phyloP scores from a whole-genome alignment of 805 yeast genomes.

The Pichia phayaonensis region DNA sequence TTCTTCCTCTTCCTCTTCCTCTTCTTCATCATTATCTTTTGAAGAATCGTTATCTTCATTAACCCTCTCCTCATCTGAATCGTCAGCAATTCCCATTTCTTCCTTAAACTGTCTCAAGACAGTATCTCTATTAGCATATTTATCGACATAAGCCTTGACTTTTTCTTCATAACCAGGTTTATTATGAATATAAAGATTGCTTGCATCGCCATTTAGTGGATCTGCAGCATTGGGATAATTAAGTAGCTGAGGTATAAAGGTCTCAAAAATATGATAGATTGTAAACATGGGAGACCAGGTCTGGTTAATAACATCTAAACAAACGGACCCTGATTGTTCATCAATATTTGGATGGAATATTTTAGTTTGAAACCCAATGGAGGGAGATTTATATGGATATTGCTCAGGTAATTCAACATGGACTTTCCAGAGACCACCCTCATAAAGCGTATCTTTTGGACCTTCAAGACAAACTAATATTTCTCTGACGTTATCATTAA shows the following conservation, averaged over 20 bases:
- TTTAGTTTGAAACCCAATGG: conserved; percentile 86
- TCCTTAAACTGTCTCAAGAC: conserved; percentile 20
- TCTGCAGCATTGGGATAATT: conserved; percentile 92
- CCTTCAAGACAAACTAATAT: conserved; percentile 81
- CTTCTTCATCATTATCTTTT: conserved; percentile 17
- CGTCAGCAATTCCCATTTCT: conserved; percentile 17
- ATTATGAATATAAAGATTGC: conserved; percentile 66
- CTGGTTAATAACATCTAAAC: conserved; percentile 93
- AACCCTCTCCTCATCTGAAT: neutral
- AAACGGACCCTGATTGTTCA: conserved; percentile 82
- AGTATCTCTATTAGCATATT: conserved; percentile 47
- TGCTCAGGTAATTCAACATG: conserved; percentile 93
- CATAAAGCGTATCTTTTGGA: conserved; percentile 81
- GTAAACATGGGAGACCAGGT: conserved; percentile 99
- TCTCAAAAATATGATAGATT: conserved; percentile 80
- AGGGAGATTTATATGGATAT: conserved; percentile 92
- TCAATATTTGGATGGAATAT: conserved; percentile 96
- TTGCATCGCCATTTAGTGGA: conserved; percentile 88
- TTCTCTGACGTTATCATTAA: conserved; percentile 70
- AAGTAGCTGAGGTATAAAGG: conserved; percentile 84
- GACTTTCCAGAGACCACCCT: conserved; percentile 82
- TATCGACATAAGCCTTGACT: conserved; percentile 66
- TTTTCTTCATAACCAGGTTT: conserved; percentile 56
- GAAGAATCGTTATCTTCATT: conserved; percentile 12
- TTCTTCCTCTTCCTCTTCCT: conserved; percentile 14